Evolutionary conservation across 2,329 filamentous ascomycete species (phyloP).

Genomic region (Tolypocladium paradoxum): DNA sequence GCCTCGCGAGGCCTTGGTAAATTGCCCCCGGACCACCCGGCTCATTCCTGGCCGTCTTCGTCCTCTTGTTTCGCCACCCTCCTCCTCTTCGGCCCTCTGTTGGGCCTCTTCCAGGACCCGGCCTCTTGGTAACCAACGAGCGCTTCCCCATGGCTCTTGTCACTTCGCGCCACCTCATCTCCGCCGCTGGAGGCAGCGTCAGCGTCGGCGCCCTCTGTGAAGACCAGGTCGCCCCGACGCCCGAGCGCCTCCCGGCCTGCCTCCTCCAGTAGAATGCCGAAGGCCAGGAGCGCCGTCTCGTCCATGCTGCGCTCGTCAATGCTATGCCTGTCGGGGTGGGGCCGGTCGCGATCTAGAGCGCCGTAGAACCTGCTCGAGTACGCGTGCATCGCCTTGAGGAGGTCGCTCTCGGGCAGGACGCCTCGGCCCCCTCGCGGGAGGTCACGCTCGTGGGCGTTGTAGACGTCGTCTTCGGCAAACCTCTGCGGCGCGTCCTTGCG

Average conservation of each 20-base stretch:
- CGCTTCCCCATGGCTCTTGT: not conserved
- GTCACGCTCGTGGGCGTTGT: conserved; percentile 52
- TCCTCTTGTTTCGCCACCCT: conserved; percentile 12
- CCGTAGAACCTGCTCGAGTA: conserved; percentile 60
- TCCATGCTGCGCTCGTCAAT: conserved; percentile 56
- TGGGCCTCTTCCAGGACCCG: conserved; percentile 8
- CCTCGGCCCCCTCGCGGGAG: conserved; percentile 33
- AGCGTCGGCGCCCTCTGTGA: conserved; percentile 46
- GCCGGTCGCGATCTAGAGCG: conserved; percentile 18
- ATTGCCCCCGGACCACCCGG: not conserved
- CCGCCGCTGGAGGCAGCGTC: not conserved
- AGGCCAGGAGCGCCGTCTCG: conserved; percentile 64
- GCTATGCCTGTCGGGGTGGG: conserved; percentile 7
- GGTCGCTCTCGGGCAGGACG: conserved; percentile 54
- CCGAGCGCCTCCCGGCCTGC: conserved; percentile 50
- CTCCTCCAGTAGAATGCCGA: conserved; percentile 69
- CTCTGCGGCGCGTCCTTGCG: conserved; percentile 52
- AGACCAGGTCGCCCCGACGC: conserved; percentile 56
- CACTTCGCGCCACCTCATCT: conserved; percentile 7
- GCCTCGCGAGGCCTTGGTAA: not conserved
- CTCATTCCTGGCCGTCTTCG: not conserved
- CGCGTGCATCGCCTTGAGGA: conserved; percentile 57
- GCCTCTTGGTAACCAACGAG: conserved; percentile 14
- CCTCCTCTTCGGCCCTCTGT: conserved; percentile 20
- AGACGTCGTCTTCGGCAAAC: conserved; percentile 61